phyloP scores from a whole-genome alignment of 108 stramenopile species.

The Nitzschia sp. region DNA sequence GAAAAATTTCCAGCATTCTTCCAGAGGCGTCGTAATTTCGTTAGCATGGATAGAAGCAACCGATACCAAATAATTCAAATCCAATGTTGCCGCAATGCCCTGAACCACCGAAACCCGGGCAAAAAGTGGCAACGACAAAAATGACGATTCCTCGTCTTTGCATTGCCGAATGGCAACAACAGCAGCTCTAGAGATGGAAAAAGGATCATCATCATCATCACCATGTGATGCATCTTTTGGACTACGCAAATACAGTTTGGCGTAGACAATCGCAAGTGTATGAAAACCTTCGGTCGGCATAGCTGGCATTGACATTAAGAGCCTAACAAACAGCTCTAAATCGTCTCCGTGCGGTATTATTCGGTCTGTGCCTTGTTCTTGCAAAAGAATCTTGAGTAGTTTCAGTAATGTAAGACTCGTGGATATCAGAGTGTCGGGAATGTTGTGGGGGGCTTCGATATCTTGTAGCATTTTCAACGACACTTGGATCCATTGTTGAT shows the following conservation, averaged over 20 bases:
- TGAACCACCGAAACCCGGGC: slow-evolving; percentile 28
- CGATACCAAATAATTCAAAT: neutral
- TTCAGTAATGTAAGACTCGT: too few species aligned
- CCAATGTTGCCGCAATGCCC: slow-evolving; percentile 30
- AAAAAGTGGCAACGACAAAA: slow-evolving; percentile 18
- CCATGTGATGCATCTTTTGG: neutral
- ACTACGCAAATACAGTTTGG: slow-evolving; percentile 27
- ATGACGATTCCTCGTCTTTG: neutral
- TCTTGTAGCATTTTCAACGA: neutral
- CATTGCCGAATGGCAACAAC: neutral
- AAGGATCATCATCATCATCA: neutral
- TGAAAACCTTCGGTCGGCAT: slow-evolving; percentile 36
- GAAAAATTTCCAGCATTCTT: slow-evolving; percentile 27
- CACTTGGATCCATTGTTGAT: neutral
- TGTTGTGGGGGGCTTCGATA: too few species aligned
- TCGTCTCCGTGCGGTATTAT: neutral
- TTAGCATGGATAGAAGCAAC: neutral
- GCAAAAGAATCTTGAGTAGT: slow-evolving; percentile 27
- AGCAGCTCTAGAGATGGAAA: neutral
- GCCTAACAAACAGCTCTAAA: slow-evolving; percentile 18
- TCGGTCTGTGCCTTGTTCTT: neutral
- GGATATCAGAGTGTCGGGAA: too few species aligned
- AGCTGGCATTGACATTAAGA: slow-evolving; percentile 20
- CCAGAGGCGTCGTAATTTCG: slow-evolving; percentile 9
- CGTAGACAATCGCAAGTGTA: slow-evolving; percentile 42